A percentile compares a stretch with the other conserved stretches of the same genome.
phyloP scores from a whole-genome alignment of 148 eudicot species.

The Silene uniflora region DNA sequence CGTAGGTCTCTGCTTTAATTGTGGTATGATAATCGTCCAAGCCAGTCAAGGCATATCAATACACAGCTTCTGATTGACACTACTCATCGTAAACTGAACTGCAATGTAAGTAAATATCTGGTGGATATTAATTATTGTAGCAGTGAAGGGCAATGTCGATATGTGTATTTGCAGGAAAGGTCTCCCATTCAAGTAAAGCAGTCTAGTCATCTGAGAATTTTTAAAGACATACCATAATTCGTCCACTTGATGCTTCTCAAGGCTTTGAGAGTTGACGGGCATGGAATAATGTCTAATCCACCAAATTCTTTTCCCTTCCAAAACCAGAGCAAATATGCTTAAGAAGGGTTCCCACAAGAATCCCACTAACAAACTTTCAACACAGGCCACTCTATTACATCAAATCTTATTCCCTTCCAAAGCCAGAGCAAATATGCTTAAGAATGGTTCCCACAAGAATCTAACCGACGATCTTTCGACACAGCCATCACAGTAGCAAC shows the following conservation, averaged over 20 bases:
- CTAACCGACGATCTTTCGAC: too few relatives aligned
- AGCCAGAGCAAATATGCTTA: too few relatives aligned
- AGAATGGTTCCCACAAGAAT: too few relatives aligned
- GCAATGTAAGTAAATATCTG: constrained; percentile 24
- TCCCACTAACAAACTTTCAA: too few relatives aligned
- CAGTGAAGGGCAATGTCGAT: constrained; percentile 71
- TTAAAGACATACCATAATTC: constrained; percentile 57
- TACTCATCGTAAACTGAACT: constrained; percentile 49
- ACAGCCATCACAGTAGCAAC: too few relatives aligned
- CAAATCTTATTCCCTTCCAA: too few relatives aligned
- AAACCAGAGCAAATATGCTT: too few relatives aligned
- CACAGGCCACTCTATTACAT: too few relatives aligned
- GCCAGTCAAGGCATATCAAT: constrained; percentile 54
- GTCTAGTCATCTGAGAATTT: constrained; percentile 46
- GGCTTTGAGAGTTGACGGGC: constrained; percentile 53
- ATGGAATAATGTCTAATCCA: too few relatives aligned
- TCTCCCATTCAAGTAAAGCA: constrained; percentile 75
- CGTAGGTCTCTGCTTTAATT: constrained; percentile 29
- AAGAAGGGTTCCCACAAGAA: too few relatives aligned
- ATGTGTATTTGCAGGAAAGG: constrained; percentile 50
- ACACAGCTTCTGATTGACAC: constrained; percentile 46
- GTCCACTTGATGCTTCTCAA: constrained; percentile 76
- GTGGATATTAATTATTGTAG: constrained; percentile 77
- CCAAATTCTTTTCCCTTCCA: too few relatives aligned
- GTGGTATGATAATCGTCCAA: constrained; percentile 37